These are phyloP conservation scores for Mycena citricolor DNA, from an alignment of 1,284 basidiomycete genomes.

Conservation along the genomic window DNA sequence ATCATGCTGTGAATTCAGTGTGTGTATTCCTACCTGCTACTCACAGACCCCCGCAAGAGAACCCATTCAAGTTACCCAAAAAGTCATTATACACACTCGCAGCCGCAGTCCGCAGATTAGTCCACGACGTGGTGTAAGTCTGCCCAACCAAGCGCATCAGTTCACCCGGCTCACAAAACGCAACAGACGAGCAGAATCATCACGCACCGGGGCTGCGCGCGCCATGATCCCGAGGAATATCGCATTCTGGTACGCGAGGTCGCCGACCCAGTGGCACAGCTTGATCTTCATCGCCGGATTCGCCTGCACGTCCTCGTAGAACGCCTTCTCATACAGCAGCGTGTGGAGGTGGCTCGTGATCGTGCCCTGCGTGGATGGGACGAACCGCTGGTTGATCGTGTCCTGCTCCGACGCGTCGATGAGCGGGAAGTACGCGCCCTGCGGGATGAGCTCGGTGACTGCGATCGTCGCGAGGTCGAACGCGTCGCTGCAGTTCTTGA, in stretches of 20 bases:
- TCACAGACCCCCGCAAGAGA: too few relatives aligned
- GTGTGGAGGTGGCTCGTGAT: constrained; percentile 5
- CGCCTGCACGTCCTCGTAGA: constrained; percentile 4
- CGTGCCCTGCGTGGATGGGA: background rate
- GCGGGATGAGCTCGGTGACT: background rate
- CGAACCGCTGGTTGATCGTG: constrained; percentile 1
- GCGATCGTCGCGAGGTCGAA: constrained; percentile 6
- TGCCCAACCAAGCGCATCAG: too few relatives aligned
- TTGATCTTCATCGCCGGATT: constrained; percentile 2
- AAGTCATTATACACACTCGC: background rate
- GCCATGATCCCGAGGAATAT: background rate
- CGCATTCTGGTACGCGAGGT: constrained; percentile 6
- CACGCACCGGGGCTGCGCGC: constrained; percentile 1
- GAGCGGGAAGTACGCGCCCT: background rate
- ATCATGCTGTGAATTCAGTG: too few relatives aligned
- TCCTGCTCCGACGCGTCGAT: background rate
- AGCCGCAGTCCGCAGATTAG: background rate
- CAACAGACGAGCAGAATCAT: too few relatives aligned
- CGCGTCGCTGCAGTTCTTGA: constrained; percentile 13
- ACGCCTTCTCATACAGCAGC: constrained; percentile 1
- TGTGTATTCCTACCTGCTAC: too few relatives aligned
- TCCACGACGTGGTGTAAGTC: background rate
- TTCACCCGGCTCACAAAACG: too few relatives aligned
- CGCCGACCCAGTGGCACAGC: constrained; percentile 9
- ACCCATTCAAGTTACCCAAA: background rate